phyloP scores from a whole-genome alignment of 257 asterid genomes.

The Anisodus acutangulus region DNA sequence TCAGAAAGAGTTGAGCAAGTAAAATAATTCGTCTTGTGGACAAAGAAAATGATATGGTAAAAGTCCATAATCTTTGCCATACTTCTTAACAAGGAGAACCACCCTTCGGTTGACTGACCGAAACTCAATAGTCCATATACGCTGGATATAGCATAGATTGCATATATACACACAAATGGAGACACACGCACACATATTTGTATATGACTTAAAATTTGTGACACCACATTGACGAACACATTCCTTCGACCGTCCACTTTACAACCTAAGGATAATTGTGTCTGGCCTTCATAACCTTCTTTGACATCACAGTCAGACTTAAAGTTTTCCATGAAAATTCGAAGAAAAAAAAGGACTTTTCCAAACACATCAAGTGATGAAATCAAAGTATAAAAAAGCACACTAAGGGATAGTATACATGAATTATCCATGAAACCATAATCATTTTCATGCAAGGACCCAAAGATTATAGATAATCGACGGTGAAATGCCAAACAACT shows the following conservation, averaged over 20 bases:
- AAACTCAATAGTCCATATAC: background rate
- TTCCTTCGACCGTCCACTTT: background rate
- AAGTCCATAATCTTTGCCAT: background rate
- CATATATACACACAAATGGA: background rate
- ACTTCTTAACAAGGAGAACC: background rate
- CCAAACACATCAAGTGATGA: slow-evolving; percentile 3
- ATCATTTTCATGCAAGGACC: background rate
- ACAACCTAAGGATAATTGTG: background rate
- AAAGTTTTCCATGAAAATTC: background rate
- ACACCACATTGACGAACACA: background rate
- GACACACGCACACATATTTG: no score
- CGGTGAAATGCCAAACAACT: background rate
- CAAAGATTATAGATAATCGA: background rate
- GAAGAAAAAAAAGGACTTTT: background rate
- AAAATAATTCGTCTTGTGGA: background rate
- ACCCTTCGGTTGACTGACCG: background rate
- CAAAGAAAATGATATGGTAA: background rate
- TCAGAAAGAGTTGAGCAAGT: background rate
- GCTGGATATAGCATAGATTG: background rate
- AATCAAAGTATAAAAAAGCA: background rate
- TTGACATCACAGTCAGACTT: slow-evolving; percentile 8
- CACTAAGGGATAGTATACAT: background rate
- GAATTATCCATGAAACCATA: slow-evolving; percentile 21
- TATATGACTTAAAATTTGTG: background rate
- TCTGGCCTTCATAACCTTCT: background rate